Percentiles rank a stretch among this genome's conserved stretches.
Evolutionary conservation across 805 yeast species (phyloP).

Genomic region (Yarrowia divulgata): DNA sequence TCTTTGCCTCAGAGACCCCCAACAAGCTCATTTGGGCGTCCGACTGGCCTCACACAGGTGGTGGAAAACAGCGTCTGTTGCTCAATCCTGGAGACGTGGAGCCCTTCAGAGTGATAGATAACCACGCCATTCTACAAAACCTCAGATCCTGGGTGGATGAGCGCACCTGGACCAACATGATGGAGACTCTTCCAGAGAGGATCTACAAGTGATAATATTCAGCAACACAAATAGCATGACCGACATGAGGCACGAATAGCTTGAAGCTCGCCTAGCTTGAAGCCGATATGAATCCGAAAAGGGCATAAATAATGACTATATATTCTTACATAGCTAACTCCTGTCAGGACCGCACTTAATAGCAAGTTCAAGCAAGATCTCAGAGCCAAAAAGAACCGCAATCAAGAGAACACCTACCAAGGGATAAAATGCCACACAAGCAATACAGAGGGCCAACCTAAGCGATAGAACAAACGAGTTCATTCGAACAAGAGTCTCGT

Average conservation of each 20-base stretch:
- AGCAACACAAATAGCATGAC: not conserved
- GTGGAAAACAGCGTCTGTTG: conserved; percentile 11
- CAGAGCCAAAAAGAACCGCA: conserved; percentile 31
- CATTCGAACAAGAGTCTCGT: conserved; percentile 26
- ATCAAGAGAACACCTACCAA: conserved; percentile 8
- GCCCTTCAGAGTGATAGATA: conserved; percentile 24
- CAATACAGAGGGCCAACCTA: conserved; percentile 24
- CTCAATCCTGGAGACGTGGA: conserved; percentile 14
- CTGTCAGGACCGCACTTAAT: conserved; percentile 20
- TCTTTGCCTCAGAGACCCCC: conserved; percentile 26
- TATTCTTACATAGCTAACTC: not conserved
- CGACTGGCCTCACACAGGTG: conserved; percentile 38
- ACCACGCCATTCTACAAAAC: conserved; percentile 17
- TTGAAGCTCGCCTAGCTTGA: too few species aligned
- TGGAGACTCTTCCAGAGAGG: conserved; percentile 18
- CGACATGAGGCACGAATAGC: not conserved
- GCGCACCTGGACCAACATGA: conserved; percentile 33
- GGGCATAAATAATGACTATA: not conserved
- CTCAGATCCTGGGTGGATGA: conserved; percentile 23
- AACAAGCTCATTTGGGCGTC: conserved; percentile 33
- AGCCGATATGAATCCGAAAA: too few species aligned
- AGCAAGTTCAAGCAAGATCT: conserved; percentile 30
- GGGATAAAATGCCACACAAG: conserved; percentile 15
- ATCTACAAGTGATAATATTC: not conserved
- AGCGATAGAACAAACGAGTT: conserved; percentile 20